Base-by-base conservation (phyloP, 441 rosid genomes). In the Arabidopsis hybrid region DNA sequence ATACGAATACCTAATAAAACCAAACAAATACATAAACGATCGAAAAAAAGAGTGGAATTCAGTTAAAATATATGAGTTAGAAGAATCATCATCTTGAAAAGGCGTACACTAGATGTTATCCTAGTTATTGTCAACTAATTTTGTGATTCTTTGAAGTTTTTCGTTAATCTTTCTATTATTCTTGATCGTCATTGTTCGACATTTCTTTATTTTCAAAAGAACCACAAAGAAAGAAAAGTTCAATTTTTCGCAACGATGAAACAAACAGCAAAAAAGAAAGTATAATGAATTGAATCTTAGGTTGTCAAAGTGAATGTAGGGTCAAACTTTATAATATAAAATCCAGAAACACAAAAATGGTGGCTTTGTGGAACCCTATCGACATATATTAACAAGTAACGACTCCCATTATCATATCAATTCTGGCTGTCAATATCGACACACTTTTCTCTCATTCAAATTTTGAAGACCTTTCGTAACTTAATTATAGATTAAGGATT, bases 301-400 rank as follows among this genome's bases (percentile, higher is more conserved):
- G 71, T 47, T 73, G 40, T 65, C 50, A 65, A 57, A 57, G 57
- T 9, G 35, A 71, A 65, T 1, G 65, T 71, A 71, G 69, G 75
- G 75, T 61, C 61, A 7, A 3, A 3, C 32, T 51, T 60, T 60
- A 2, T 61, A 51, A 64, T 63, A 63, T 34, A 73, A 73, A 73
- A 73, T 45, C 61, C 43, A 64, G 31, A 65, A 65, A 47, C 45
- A 47, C 12, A 13, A 8, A 42, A 67, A 3, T 26, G 21, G 21
- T 42, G 63, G 21, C 17, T 53, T 67, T 34, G n/a, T 46, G 5
- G 5, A 47, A 31, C 26, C 29, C 39, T 59, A 6, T 69, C 39
- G 13, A 69, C 43, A 16, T 31, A 60, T 40, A 40, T 51, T 60
- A 47, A 60, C 60, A 5, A 39, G 51, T 63, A 62, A 72, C 75